Base-by-base conservation (phyloP, 495 filamentous ascomycete species). In the Tuber brumale region DNA sequence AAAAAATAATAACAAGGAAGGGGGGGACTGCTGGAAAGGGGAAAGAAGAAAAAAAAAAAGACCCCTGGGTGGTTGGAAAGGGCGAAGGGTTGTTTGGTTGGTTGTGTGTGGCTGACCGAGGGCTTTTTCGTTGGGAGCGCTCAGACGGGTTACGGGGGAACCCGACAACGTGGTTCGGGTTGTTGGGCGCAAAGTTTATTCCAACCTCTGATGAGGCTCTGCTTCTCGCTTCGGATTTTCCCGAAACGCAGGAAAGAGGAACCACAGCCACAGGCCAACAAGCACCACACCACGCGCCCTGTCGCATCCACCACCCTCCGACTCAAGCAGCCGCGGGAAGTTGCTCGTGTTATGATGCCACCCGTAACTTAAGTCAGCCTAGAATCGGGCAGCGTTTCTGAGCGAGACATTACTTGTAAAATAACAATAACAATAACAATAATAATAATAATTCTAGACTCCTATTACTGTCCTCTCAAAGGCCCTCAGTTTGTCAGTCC, bases 141-240 rank as follows among this genome's bases (percentile, higher is more conserved):
- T 66, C 10, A 66, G 57, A 66, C 57, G 27, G 57, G n/a, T 66
- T 66, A n/a, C 27, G 76, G 76, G 45, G 70, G 72, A 75, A 73
- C 73, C 78, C 78, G 78, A 76, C 70, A 75, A 72, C 66, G 48
- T 80, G 78, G 78, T 80, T 80, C 78, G 76, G 72, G 72, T 66
- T 66, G 57, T 18, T 66, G 57, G 57, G 57, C 57, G 57, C 73
- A 80, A 80, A 80, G 76, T 79, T 80, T 80, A 80, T 79, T 80
- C 77, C 46, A 80, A 80, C 78, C 78, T 80, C 78, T 73, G 23
- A 23, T 76, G 76, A 70, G 78, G 76, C 77, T 79, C 77, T 70
- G 72, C 70, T 61, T 61, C 46, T 74, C 69, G 73, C 41, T 51
- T 43, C 46, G 46, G 73, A 72, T 71, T 79, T 69, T 70, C 57